Evolutionary conservation across 495 filamentous ascomycete genomes (phyloP).

Genomic region (Aspergillus hancockii): DNA sequence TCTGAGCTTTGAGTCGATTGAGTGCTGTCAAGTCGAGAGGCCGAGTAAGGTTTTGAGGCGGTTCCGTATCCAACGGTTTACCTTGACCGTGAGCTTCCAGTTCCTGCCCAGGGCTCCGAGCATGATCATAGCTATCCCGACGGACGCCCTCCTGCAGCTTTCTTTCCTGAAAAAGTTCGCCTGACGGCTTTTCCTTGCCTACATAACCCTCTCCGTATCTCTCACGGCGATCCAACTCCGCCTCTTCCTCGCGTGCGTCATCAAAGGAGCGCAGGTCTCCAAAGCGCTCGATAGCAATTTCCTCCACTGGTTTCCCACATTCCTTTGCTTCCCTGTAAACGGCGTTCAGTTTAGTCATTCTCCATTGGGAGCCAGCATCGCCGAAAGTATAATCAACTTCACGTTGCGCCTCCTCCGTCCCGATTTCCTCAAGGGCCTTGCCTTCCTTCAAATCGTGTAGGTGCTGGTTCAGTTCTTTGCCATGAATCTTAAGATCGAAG

Average conservation of each 20-base stretch:
- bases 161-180: constrained; percentile 81
- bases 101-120: constrained; percentile 41
- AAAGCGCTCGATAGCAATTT: constrained; percentile 78
- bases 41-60: constrained; percentile 42
- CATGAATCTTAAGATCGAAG: constrained; percentile 74
- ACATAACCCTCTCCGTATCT: constrained; percentile 86
- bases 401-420: constrained; percentile 55
- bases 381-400: constrained; percentile 85
- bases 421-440: constrained; percentile 51
- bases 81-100: constrained; percentile 45
- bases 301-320: constrained; percentile 68
- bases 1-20: constrained; percentile 86
- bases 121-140: constrained; percentile 32
- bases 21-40: constrained; percentile 73
- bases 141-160: constrained; percentile 52
- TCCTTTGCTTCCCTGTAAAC: constrained; percentile 82
- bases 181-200: constrained; percentile 83
- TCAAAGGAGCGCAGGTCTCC: constrained; percentile 85
- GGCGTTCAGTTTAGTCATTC: constrained; percentile 89
- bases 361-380: constrained; percentile 86
- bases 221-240: constrained; percentile 82
- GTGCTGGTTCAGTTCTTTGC: constrained; percentile 77
- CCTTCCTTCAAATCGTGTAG: constrained; percentile 63
- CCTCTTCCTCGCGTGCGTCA: constrained; percentile 90
- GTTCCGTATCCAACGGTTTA: constrained; percentile 41